A percentile compares a stretch with the other conserved stretches of the same genome.
Conservation (phyloP, 2,329 filamentous ascomycete species). For the Monilinia aucupariae region DNA sequence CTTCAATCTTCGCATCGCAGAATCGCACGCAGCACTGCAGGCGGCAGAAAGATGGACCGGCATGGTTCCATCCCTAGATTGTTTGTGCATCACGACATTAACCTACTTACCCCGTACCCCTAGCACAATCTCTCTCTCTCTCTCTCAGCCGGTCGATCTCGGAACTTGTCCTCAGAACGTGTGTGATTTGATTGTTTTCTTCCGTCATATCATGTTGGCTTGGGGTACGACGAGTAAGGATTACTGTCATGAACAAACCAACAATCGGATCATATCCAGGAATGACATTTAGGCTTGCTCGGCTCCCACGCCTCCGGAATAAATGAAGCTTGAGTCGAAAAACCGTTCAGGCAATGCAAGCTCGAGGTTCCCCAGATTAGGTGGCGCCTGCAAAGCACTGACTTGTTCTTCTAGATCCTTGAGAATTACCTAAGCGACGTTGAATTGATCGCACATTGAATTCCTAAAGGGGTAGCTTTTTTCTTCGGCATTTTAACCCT, state of each 20-base stretch:
- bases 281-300: not conserved
- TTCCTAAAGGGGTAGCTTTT: not conserved
- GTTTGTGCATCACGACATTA: conserved; percentile 3
- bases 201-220: not conserved
- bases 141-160: not conserved
- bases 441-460: not conserved
- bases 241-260: not conserved
- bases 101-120: not conserved
- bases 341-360: conserved; percentile 9
- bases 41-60: conserved; percentile 3
- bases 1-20: not conserved
- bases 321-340: not conserved
- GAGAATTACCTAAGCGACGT: not conserved
- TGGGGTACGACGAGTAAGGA: not conserved
- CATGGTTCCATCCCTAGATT: conserved; percentile 9
- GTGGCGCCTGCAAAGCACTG: conserved; percentile 11
- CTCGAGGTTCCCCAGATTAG: not conserved
- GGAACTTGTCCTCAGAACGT: not conserved
- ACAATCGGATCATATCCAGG: not conserved
- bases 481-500: not conserved
- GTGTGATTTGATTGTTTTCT: not conserved
- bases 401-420: not conserved
- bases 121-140: not conserved
- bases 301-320: not conserved
- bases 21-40: not conserved